Base-by-base conservation (phyloP, 768 basidiomycete species). In the Tulasnella sp. region DNA sequence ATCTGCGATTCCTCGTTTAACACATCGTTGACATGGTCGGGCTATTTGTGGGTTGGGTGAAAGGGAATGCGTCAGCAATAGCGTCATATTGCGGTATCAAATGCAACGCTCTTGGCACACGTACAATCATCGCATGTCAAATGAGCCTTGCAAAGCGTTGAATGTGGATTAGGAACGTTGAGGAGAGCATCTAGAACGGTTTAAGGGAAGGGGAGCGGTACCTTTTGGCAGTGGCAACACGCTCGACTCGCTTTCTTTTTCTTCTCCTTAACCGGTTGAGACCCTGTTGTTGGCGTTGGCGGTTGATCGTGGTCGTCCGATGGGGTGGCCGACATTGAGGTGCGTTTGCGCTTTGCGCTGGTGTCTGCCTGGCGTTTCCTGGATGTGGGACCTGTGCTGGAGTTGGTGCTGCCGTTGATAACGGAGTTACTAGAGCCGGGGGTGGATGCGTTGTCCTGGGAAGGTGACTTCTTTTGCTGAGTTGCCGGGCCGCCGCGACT, bases 101-200 rank as follows among this genome's bases (percentile, higher is more conserved):
- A 75, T 1, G 36, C 31, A 18, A 72, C 71, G 71, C 52, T 16
- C 44, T 71, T 71, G 34, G 31, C 31, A 9, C 27, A 27, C 94
- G 84, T 84, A 98, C 97, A 91, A 84, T 98, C 97, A 85, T 99
- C 97, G 85, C 97, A 99, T n/a, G 97, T 99, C 82, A 99, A 87
- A 85, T 99, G 97, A 2, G 96, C 96, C 80, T 76, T 46, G 71
- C 19, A 72, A 42, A 72, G 71, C 34, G 27, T n/a, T 27, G 38
- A 52, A 36, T 46, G 75, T 16, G 36, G 3, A 39, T 46, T 34
- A 46, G 27, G 31, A 34, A 14, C 24, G 12, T 48, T 44, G 24
- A 42, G 34, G 77, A 62, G 68, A 48, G 56, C 38, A 79, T 18
- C n/a, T 27, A n/a, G 36, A 38, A n/a, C 9, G 74, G 77, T 21